A percentile compares a stretch with the other conserved stretches of the same genome.
These are phyloP conservation scores for Brassica incana DNA, from an alignment of 345 rosid genomes.

Conservation along the genomic window DNA sequence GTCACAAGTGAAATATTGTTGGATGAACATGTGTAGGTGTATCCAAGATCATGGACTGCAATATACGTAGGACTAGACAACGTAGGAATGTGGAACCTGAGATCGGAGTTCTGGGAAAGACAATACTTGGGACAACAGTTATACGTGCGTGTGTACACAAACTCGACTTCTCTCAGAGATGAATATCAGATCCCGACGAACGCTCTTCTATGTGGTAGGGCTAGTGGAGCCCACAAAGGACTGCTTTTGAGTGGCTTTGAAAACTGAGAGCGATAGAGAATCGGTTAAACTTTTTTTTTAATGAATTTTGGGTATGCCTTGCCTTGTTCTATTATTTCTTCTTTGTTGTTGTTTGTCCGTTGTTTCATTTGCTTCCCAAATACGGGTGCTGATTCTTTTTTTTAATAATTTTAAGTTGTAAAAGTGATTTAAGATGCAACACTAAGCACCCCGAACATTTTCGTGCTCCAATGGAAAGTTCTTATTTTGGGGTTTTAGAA, in stretches of 20 bases:
- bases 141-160: slow-evolving; percentile 64
- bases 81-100: slow-evolving; percentile 80
- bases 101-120: slow-evolving; percentile 80
- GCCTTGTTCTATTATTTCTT: neutral
- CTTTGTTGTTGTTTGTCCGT: no score
- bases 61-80: slow-evolving; percentile 47
- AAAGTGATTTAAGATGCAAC: no score
- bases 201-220: slow-evolving; percentile 21
- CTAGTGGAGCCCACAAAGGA: neutral
- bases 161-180: slow-evolving; percentile 32
- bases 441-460: no score
- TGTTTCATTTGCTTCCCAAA: no score
- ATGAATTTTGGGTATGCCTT: neutral
- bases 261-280: neutral
- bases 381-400: no score
- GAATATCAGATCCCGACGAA: neutral
- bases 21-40: slow-evolving; percentile 2
- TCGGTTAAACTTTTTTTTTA: neutral
- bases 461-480: no score
- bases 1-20: neutral
- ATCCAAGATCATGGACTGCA: slow-evolving; percentile 54
- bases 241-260: neutral
- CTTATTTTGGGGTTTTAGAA: no score
- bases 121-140: slow-evolving; percentile 87
- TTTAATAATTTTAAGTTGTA: no score